Evolutionary conservation across 2,329 filamentous ascomycete genomes (phyloP), one percentile per base, ranked within the genome.

Genomic region (Tolypocladium inflatum): DNA sequence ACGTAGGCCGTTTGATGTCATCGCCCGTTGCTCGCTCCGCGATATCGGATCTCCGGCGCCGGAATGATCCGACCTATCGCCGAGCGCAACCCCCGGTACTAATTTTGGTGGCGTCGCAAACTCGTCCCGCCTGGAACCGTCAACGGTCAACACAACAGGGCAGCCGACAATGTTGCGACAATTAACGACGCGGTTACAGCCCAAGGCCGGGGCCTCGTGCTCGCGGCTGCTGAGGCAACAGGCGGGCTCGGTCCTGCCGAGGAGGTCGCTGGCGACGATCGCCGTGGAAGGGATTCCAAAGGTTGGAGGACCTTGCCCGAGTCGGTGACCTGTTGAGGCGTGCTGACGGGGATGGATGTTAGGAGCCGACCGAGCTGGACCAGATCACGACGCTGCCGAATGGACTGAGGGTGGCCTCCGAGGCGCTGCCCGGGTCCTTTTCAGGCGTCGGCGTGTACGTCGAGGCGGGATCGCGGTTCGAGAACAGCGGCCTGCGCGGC

Each of bases 371-470:
- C 54, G 90, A 96, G 63, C 84, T 96, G 66, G 91, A 97, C 72
- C 80, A 88, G 64, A 87, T 97, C 67, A 96, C 92, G 9, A 92
- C 87, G 1, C 84, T 99, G 19, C 79, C 91, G 55, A 99, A 99
- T 81, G 94, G 94, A 69, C 78, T 99, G 63, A 90, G 93, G 59
- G 91, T 99, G 59, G 94, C 94, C 30, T 96, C 93, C 51, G 94
- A 99, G 72, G 91, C 92, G 58, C 82, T 97, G 13, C 92, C 93
- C 1, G 94, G 94, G 48, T 92, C 92, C 65, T 99, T 99, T 73
- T 90, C 92, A 4, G 94, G 91, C 55, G 89, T 99, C 19, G 94
- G 94, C 51, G 91, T 97, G 62, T 99, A 97, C 76, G 85, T 99
- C 69, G 92, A 97, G 72, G 91, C 91, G 37, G 94, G 94, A 19